Evolutionary conservation across 768 basidiomycete genomes (phyloP), one percentile per base, ranked within the genome.

Genomic region (Mrakia frigida): DNA sequence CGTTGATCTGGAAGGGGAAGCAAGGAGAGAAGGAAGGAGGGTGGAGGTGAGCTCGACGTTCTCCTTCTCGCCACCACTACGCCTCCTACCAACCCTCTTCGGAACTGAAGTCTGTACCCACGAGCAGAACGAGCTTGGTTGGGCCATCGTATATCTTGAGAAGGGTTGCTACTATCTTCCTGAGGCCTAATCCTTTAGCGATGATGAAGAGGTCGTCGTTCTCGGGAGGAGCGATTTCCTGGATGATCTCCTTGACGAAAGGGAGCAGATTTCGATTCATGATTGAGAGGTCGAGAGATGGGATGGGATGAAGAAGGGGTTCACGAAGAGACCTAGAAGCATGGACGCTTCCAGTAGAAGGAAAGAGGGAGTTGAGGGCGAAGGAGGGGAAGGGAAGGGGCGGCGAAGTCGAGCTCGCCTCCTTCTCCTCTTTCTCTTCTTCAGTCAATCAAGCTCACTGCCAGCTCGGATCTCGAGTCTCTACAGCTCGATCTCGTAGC

Each of bases 101-200:
- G 6, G 25, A 9, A 5, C n/a, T n/a, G n/a, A n/a, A n/a, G n/a
- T 39, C 18, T 18, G 18, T 14, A 46, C 73, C n/a, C 28, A 78
- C 89, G 31, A 99, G 85, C 13, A 98, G 84, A 61, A 98, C 87
- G 23, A 97, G 87, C 81, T 88, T 94, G 77, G 89, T 88, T 46
- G 92, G 89, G 31, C 91, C 88, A 85, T 94, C 92, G 82, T 96
- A 98, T 56, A 96, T 92, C 84, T 95, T 92, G 85, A 98, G 87
- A 56, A 98, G 87, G 0, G 90, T 91, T 84, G 92, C 94, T 61
- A 94, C 82, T 72, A 97, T 87, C 75, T 90, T 86, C 18, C 95
- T 88, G 77, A 98, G 85, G 0, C 97, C 97, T 2, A 99, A 87
- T 0, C 97, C 97, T 43, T 95, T 91, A 0, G 93, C 95, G 43